These are phyloP conservation scores for Tylopilus rubrobrunneus DNA, from an alignment of 768 basidiomycete genomes.

Conservation along the genomic window DNA sequence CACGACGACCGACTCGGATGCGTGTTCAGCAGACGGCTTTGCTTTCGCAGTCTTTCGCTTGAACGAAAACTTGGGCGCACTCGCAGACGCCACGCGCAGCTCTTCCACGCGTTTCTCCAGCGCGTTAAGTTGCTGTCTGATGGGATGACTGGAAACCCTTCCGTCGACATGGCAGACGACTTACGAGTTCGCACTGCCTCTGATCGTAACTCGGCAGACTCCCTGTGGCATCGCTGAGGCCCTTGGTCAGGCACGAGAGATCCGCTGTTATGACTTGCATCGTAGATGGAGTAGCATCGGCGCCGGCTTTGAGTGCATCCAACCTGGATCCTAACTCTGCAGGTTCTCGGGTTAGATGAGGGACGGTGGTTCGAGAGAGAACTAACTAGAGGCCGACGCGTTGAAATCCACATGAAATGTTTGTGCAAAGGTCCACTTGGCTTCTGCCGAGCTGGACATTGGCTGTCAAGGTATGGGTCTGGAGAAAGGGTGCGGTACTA, in stretches of 20 bases:
- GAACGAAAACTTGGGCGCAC: slow-evolving; percentile 67
- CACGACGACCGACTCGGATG: not conserved
- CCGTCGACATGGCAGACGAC: slow-evolving; percentile 21
- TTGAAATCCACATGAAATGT: slow-evolving; percentile 26
- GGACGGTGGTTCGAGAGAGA: not conserved
- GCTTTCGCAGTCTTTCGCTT: slow-evolving; percentile 43
- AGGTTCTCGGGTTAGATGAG: slow-evolving; percentile 14
- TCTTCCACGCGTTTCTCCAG: slow-evolving; percentile 55
- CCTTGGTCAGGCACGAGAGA: slow-evolving; percentile 57
- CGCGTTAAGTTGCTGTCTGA: slow-evolving; percentile 57
- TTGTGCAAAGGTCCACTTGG: slow-evolving; percentile 30
- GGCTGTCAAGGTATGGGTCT: not conserved
- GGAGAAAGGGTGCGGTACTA: no score
- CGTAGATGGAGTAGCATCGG: slow-evolving; percentile 29
- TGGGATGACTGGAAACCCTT: slow-evolving; percentile 9
- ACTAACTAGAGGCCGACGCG: slow-evolving; percentile 24
- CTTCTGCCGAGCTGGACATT: slow-evolving; percentile 22
- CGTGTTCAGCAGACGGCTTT: slow-evolving; percentile 6
- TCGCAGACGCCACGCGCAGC: slow-evolving; percentile 40
- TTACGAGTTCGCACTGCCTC: slow-evolving; percentile 63
- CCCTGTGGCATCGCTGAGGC: slow-evolving; percentile 58
- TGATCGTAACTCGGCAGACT: slow-evolving; percentile 73
- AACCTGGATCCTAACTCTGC: slow-evolving; percentile 50
- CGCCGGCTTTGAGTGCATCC: slow-evolving; percentile 33
- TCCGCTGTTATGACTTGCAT: slow-evolving; percentile 46